Evolutionary conservation across 2,329 filamentous ascomycete species (phyloP), one percentile per base, ranked within the genome.

Genomic region (Aspergillus sp.): DNA sequence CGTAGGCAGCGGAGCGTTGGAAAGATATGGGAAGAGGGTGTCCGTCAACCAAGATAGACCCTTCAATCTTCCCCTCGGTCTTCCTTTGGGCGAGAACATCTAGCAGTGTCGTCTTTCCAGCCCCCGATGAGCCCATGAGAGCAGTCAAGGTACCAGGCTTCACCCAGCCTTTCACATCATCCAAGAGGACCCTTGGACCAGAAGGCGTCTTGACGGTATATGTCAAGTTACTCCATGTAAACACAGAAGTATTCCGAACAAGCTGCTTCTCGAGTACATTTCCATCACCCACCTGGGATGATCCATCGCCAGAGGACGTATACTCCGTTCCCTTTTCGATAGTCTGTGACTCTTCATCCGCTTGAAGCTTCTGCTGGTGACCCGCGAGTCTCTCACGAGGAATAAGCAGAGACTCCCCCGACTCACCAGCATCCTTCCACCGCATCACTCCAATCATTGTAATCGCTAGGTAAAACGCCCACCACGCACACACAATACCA

Each of bases 71-170:
- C 52, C 87, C 85, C 20, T 78, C 78, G 3, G 77, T 85, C 66
- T 90, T 86, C 1, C 89, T 82, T 64, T 91, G 88, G 0, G 89
- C 85, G 1, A 88, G 76, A 0, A 88, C 89, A 68, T 93, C 90
- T 4, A 93, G 77, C 0, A 93, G 77, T 0, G 90, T 93, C 0
- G 71, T 74, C 72, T 93, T 93, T 4, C 90, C 90, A 3, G 90
- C 89, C 17, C 88, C 89, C 0, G 85, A 89, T 2, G 87, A 87
- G 20, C 90, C 90, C 78, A 93, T 89, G 0, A 93, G 78, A 0
- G 90, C 90, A 8, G 89, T 83, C 77, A 93, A 84, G 54, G 87
- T 79, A 7, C 90, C 89, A 0, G 89, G 89, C 67, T 90, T 90
- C 1, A 86, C 88, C 66, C 89, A 92, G 0, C 90, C 90, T 55